These are phyloP conservation scores for Schizonepeta tenuifolia DNA, from an alignment of 257 asterid species.

Conservation along the genomic window DNA sequence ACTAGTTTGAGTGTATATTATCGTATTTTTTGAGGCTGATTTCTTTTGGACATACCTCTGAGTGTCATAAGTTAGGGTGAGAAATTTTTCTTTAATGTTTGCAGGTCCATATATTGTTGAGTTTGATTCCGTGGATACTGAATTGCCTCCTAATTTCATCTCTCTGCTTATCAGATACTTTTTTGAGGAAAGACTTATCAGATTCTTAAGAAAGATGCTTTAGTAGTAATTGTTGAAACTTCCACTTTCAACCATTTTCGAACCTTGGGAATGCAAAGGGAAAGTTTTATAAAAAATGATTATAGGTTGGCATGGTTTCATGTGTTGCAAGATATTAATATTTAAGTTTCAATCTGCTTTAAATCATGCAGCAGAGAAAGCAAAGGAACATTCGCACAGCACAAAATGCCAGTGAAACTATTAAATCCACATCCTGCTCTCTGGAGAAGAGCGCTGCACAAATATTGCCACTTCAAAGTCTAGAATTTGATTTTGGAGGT, in stretches of 20 bases:
- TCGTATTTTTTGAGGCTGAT: background rate
- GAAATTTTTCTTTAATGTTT: background rate
- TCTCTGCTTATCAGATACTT: background rate
- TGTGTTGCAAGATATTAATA: conserved; percentile 16
- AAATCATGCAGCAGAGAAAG: conserved; percentile 52
- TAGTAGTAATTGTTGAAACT: background rate
- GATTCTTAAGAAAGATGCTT: background rate
- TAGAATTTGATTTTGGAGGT: conserved; percentile 39
- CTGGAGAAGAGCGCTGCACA: conserved; percentile 35
- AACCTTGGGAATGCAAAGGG: background rate
- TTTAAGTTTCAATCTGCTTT: conserved; percentile 23
- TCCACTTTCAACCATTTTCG: background rate
- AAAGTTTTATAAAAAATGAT: background rate
- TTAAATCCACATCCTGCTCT: conserved; percentile 29
- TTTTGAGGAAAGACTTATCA: too few relatives aligned
- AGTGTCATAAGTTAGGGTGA: background rate
- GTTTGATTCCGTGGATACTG: background rate
- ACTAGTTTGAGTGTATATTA: background rate
- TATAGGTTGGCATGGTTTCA: background rate
- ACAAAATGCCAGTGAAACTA: conserved; percentile 28
- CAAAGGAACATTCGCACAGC: conserved; percentile 35
- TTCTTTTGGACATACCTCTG: background rate
- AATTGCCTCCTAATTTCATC: background rate
- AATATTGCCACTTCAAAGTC: conserved; percentile 33
- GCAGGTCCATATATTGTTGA: background rate